Percentiles rank a stretch among this genome's conserved stretches.
These are phyloP conservation scores for Calonectria pteridis DNA, from an alignment of 2,329 filamentous ascomycete species.

Conservation along the genomic window DNA sequence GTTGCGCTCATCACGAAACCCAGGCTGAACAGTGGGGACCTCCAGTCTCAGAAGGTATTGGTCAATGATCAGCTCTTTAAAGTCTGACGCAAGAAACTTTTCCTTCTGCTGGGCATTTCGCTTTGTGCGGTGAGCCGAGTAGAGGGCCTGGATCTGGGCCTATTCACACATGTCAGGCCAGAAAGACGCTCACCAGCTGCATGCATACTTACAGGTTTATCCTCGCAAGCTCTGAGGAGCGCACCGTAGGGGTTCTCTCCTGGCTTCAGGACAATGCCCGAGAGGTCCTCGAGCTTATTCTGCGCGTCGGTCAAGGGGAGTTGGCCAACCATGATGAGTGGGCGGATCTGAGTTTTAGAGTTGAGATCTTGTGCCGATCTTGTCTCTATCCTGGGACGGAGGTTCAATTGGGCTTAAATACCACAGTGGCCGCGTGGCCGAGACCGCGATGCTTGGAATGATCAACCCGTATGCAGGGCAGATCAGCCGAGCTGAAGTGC, in stretches of 20 bases:
- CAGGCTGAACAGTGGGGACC: conserved; percentile 72
- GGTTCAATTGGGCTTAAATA: not conserved
- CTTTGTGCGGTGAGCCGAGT: conserved; percentile 78
- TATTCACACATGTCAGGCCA: conserved; percentile 47
- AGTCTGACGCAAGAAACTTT: conserved; percentile 77
- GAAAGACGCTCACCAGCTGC: not conserved
- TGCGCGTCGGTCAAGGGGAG: conserved; percentile 51
- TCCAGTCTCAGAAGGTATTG: conserved; percentile 79
- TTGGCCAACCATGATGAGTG: conserved; percentile 19
- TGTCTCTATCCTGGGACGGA: not conserved
- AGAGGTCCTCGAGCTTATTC: conserved; percentile 68
- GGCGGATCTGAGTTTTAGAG: too few species aligned
- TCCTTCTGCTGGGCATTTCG: conserved; percentile 82
- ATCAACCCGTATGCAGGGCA: not conserved
- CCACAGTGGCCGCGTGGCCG: not conserved
- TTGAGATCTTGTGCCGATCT: not conserved
- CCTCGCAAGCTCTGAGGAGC: conserved; percentile 75
- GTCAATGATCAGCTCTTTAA: conserved; percentile 80
- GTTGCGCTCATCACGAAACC: conserved; percentile 80
- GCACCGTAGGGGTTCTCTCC: conserved; percentile 82
- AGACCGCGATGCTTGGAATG: not conserved
- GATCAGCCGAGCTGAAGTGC: not conserved
- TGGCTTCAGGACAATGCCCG: conserved; percentile 61
- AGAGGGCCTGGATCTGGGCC: conserved; percentile 78
- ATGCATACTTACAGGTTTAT: conserved; percentile 70